Evolutionary conservation across 1,139 yeast genomes (phyloP).

Genomic region (Candida sanyaensis): DNA sequence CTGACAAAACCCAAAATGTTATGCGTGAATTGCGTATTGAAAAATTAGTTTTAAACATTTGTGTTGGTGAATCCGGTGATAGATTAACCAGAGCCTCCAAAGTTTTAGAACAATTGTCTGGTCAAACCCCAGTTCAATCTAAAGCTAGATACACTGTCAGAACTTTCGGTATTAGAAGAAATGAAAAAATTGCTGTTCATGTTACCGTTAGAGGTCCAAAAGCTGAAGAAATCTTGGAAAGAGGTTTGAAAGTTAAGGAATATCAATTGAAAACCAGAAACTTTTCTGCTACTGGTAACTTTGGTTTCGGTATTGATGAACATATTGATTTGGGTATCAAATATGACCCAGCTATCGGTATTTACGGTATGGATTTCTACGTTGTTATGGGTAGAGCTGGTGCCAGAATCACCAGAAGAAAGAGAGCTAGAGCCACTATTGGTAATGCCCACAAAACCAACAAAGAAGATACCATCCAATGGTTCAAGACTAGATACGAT

Average conservation of each 20-base stretch:
- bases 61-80: conserved; percentile 99
- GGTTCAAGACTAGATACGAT: conserved; percentile 99
- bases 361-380: conserved; percentile 99
- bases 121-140: conserved; percentile 99
- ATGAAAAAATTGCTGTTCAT: conserved; percentile 99
- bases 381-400: conserved; percentile 99
- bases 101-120: conserved; percentile 99
- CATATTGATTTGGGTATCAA: conserved; percentile 99
- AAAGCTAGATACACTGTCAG: conserved; percentile 99
- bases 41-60: conserved; percentile 98
- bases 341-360: conserved; percentile 99
- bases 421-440: conserved; percentile 86
- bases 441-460: conserved; percentile 93
- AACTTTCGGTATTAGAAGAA: conserved; percentile 99
- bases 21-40: conserved; percentile 99
- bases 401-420: conserved; percentile 98
- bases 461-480: conserved; percentile 92
- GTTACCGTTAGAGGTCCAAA: conserved; percentile 99
- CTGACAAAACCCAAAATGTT: conserved; percentile 51
- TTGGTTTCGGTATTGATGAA: conserved; percentile 99
- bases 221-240: conserved; percentile 99
- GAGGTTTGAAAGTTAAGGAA: conserved; percentile 99
- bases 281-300: conserved; percentile 99
- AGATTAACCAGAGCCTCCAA: conserved; percentile 99
- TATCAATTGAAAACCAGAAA: conserved; percentile 91